phyloP scores from a whole-genome alignment of 2,329 filamentous ascomycete genomes.

The Microdochium paspali region DNA sequence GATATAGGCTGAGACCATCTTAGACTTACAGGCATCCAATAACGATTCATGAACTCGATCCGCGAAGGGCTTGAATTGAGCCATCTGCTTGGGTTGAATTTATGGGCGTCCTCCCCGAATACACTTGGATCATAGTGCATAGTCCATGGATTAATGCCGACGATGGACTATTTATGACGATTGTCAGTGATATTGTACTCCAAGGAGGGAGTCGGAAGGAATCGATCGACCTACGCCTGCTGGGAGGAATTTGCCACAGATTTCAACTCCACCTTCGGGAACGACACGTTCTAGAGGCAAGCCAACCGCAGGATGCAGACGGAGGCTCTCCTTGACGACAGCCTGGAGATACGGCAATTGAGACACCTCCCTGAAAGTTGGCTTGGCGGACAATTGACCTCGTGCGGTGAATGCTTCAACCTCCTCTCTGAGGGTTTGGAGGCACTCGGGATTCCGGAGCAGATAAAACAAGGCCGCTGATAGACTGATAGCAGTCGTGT shows the following conservation, averaged over 20 bases:
- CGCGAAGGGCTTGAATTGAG: slow-evolving; percentile 14
- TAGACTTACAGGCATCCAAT: slow-evolving; percentile 22
- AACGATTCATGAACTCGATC: slow-evolving; percentile 17
- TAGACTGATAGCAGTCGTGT: slow-evolving; percentile 24
- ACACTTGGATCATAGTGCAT: slow-evolving; percentile 19
- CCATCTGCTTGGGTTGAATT: slow-evolving; percentile 32
- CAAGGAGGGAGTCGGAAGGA: background rate
- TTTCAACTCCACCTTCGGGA: slow-evolving; percentile 22
- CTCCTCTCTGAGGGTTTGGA: slow-evolving; percentile 25
- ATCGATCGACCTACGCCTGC: slow-evolving; percentile 9
- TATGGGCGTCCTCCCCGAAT: slow-evolving; percentile 21
- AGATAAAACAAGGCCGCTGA: slow-evolving; percentile 19
- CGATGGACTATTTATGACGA: slow-evolving; percentile 12
- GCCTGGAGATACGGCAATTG: slow-evolving; percentile 35
- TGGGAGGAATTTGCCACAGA: slow-evolving; percentile 14
- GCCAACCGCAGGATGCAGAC: slow-evolving; percentile 32
- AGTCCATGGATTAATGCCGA: slow-evolving; percentile 27
- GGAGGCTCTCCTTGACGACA: slow-evolving; percentile 35
- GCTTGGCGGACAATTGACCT: slow-evolving; percentile 4
- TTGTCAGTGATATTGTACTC: background rate
- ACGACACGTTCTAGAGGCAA: slow-evolving; percentile 33
- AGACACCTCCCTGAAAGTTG: slow-evolving; percentile 16
- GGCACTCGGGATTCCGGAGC: slow-evolving; percentile 11
- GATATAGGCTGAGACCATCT: background rate
- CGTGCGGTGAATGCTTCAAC: slow-evolving; percentile 17